Evolutionary conservation across 306 rosid species (phyloP).

Genomic region (Acacia crassicarpa): DNA sequence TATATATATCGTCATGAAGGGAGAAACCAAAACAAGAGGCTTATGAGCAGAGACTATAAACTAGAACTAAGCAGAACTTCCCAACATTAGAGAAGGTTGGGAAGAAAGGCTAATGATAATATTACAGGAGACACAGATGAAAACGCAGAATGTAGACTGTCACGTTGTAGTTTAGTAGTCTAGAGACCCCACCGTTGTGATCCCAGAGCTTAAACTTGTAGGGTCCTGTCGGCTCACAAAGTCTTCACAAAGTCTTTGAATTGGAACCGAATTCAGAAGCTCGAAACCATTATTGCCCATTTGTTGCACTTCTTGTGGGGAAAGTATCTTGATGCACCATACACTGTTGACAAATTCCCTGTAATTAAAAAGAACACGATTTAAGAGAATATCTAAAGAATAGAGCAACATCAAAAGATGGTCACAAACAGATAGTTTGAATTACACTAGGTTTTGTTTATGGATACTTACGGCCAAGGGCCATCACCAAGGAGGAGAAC

Average conservation of each 20-base stretch:
- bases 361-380: conserved; percentile 25
- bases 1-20: conserved; percentile 52
- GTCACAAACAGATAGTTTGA: not conserved
- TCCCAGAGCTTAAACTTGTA: conserved; percentile 69
- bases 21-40: conserved; percentile 33
- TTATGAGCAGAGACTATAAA: conserved; percentile 41
- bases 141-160: conserved; percentile 42
- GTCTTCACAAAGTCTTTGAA: conserved; percentile 83
- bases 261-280: conserved; percentile 75
- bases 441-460: not conserved
- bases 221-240: conserved; percentile 78
- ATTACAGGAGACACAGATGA: conserved; percentile 49
- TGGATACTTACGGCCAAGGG: conserved; percentile 57
- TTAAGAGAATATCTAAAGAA: not conserved
- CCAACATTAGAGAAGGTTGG: conserved; percentile 35
- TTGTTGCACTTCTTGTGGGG: conserved; percentile 93
- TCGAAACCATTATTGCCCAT: conserved; percentile 83
- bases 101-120: conserved; percentile 48
- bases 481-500: conserved; percentile 96
- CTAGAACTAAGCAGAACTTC: conserved; percentile 50
- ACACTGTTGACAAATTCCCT: conserved; percentile 96
- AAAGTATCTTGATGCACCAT: conserved; percentile 97
- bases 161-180: conserved; percentile 56
- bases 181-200: conserved; percentile 79
- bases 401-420: not conserved